phyloP scores from a whole-genome alignment of 768 basidiomycete genomes.

The Mycena maculata region DNA sequence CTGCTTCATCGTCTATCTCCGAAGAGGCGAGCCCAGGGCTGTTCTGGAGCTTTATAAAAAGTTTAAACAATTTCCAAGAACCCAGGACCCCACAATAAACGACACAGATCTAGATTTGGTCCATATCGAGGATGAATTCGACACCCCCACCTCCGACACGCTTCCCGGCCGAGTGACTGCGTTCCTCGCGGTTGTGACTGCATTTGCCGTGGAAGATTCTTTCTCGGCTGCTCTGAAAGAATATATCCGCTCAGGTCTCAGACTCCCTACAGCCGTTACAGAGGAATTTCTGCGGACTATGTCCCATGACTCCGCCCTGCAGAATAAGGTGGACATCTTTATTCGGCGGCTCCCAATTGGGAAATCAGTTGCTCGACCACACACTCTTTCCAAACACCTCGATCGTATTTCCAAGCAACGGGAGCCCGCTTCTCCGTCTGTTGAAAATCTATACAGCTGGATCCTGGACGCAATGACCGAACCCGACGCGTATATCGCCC shows the following conservation, averaged over 20 bases:
- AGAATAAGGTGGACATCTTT: constrained; percentile 57
- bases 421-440: constrained; percentile 39
- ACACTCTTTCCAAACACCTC: constrained; percentile 62
- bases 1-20: constrained; percentile 61
- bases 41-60: constrained; percentile 59
- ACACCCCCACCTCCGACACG: neutral
- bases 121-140: constrained; percentile 23
- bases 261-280: constrained; percentile 48
- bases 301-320: constrained; percentile 47
- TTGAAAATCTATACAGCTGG: constrained; percentile 63
- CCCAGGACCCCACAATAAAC: constrained; percentile 39
- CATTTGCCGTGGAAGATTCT: constrained; percentile 68
- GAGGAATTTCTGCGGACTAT: constrained; percentile 55
- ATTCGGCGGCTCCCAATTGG: constrained; percentile 62
- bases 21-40: constrained; percentile 50
- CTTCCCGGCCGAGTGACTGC: constrained; percentile 50
- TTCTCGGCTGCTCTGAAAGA: constrained; percentile 66
- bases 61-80: constrained; percentile 45
- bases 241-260: constrained; percentile 53
- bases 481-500: constrained; percentile 65
- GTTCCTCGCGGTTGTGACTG: constrained; percentile 67
- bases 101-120: constrained; percentile 19
- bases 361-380: constrained; percentile 61
- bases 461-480: constrained; percentile 64
- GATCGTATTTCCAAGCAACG: constrained; percentile 56